Evolutionary conservation across 2,329 filamentous ascomycete genomes (phyloP).

Genomic region (Xylaria sp.): DNA sequence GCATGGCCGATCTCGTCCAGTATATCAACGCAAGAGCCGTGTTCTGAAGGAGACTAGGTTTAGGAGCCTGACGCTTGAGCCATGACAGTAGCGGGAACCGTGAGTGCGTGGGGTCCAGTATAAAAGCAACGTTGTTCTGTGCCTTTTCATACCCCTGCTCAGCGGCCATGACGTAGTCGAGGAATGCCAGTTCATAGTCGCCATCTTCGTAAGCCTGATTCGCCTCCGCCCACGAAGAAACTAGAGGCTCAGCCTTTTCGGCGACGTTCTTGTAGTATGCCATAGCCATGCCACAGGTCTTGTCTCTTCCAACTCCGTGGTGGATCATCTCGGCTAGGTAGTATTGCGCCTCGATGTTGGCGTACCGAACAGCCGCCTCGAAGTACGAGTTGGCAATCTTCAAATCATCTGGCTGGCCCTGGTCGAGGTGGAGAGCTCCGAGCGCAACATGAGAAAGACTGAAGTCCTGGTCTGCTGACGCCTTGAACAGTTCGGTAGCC

Average conservation of each 20-base stretch:
- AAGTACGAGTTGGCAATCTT: constrained; percentile 81
- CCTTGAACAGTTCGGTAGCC: constrained; percentile 76
- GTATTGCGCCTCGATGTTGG: constrained; percentile 87
- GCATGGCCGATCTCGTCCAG: constrained; percentile 92
- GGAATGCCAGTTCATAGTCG: constrained; percentile 76
- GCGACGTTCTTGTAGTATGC: constrained; percentile 82
- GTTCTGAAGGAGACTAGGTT: constrained; percentile 51
- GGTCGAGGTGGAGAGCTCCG: constrained; percentile 83
- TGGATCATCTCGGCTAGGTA: constrained; percentile 88
- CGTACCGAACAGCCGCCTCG: constrained; percentile 79
- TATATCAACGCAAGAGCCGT: constrained; percentile 76
- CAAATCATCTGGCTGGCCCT: constrained; percentile 72
- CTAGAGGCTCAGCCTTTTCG: constrained; percentile 71
- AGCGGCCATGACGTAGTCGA: constrained; percentile 83
- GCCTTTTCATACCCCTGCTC: constrained; percentile 90
- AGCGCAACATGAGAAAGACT: constrained; percentile 80
- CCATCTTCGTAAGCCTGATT: constrained; percentile 80
- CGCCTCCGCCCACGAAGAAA: constrained; percentile 80
- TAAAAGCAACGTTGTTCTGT: constrained; percentile 86
- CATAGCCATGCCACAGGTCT: constrained; percentile 75
- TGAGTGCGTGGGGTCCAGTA: constrained; percentile 75
- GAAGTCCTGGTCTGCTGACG: constrained; percentile 80
- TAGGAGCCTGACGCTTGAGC: constrained; percentile 47
- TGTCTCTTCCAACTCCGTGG: constrained; percentile 77
- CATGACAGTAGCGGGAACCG: constrained; percentile 59